A percentile compares a stretch with the other conserved stretches of the same genome.
These are phyloP conservation scores for Syzygium oleosum DNA, from an alignment of 345 rosid genomes.

Conservation along the genomic window DNA sequence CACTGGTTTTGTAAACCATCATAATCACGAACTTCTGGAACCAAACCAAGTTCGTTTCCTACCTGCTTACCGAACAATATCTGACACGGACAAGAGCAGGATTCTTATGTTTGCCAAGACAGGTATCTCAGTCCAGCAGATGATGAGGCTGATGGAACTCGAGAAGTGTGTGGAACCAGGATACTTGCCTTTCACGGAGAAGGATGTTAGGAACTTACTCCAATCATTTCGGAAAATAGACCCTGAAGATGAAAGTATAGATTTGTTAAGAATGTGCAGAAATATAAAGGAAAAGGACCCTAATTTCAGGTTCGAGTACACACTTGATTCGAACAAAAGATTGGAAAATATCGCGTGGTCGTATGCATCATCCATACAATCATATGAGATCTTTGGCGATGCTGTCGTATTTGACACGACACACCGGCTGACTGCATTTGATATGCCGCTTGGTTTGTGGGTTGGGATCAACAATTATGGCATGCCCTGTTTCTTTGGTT, in stretches of 20 bases:
- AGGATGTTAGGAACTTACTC: constrained; percentile 94
- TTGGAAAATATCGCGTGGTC: constrained; percentile 94
- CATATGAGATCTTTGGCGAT: constrained; percentile 88
- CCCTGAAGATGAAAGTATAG: constrained; percentile 82
- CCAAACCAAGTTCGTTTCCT: constrained; percentile 93
- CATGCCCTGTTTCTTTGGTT: constrained; percentile 97
- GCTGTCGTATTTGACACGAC: constrained; percentile 89
- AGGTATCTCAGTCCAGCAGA: constrained; percentile 93
- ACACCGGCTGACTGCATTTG: constrained; percentile 84
- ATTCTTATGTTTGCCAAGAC: constrained; percentile 97
- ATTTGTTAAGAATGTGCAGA: constrained; percentile 82
- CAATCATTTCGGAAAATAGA: constrained; percentile 82
- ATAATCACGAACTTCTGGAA: constrained; percentile 83
- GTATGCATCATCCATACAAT: constrained; percentile 74
- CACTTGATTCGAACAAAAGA: constrained; percentile 51
- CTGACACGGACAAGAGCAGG: constrained; percentile 83
- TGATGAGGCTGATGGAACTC: constrained; percentile 98
- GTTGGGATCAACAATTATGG: constrained; percentile 91
- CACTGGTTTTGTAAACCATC: constrained; percentile 85
- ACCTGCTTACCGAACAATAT: constrained; percentile 91
- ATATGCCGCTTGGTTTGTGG: constrained; percentile 99
- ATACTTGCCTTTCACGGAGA: constrained; percentile 86
- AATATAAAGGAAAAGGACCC: constrained; percentile 91
- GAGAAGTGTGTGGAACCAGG: constrained; percentile 97
- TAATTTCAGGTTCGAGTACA: constrained; percentile 78